Base-by-base conservation (phyloP, 2,329 filamentous ascomycete genomes). In the Sporothrix euskadiensis region DNA sequence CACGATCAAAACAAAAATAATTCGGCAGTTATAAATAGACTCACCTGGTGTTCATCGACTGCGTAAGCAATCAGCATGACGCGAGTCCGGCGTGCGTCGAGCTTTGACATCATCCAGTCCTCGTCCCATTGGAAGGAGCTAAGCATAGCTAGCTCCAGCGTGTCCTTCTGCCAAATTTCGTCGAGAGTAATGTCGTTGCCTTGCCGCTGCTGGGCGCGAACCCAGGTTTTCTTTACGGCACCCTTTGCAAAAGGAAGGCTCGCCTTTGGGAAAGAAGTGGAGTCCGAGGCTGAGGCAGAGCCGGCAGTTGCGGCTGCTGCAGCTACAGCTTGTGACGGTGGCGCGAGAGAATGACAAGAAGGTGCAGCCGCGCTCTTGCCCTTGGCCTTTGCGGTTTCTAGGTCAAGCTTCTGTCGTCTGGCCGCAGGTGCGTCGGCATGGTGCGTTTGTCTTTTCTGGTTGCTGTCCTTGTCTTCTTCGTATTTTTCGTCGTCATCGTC, bases 51-150 rank as follows among this genome's bases (percentile, higher is more conserved):
- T 49, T 89, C 85, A 72, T 82, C 82, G 4, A 82, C 81, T 3
- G 88, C 88, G 78, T 85, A 89, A 1, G 88, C 85, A 57, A 90
- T 79, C 73, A 92, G 84, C 30, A 89, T 77, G n/a, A 93, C 82
- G 76, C 88, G 90, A 0, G 91, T 93, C 72, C 80, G 85, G 12
- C 76, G 77, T 16, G 85, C 79, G 75, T 93, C 85, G 39, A 97
- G 80, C 79, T 96, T 97, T 6, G 84, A 86, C 39, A 95, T 81
- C 61, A 96, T 80, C 93, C 93, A 98, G 39, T 91, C 87, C 16
- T 91, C 88, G 75, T 98, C 91, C 90, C 93, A 96, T 79, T 95
- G 89, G 77, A 92, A 98, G 0, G 95, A 93, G 77, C 94, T 97
- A 5, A 98, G 83, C 0, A 98, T 88, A 0, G 93, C 94, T 54